These are phyloP conservation scores for Aspergillus ruber DNA, from an alignment of 2,329 filamentous ascomycete species.

Conservation along the genomic window DNA sequence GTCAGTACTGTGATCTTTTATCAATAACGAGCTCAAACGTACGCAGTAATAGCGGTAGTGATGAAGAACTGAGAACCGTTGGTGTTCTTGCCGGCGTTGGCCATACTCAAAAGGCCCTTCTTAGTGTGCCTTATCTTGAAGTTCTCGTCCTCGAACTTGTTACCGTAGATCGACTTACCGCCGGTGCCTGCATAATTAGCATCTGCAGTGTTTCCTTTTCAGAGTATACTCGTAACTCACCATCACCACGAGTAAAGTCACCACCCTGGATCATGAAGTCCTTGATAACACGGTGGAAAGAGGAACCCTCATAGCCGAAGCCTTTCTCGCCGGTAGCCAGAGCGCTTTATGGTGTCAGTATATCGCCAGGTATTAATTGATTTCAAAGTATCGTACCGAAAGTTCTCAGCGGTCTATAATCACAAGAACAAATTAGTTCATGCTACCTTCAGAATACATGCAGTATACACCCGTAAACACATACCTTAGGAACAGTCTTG, in stretches of 20 bases:
- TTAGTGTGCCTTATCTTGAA: slow-evolving; percentile 65
- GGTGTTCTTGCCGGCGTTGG: slow-evolving; percentile 59
- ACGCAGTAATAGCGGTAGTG: slow-evolving; percentile 54
- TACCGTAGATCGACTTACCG: slow-evolving; percentile 62
- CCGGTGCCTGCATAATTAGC: slow-evolving; percentile 47
- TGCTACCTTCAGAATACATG: background rate
- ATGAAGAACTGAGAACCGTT: slow-evolving; percentile 65
- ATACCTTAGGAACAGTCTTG: slow-evolving; percentile 60
- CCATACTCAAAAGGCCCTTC: slow-evolving; percentile 59
- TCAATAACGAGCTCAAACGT: slow-evolving; percentile 10
- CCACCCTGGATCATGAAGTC: slow-evolving; percentile 66
- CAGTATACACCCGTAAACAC: slow-evolving; percentile 5
- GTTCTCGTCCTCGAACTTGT: slow-evolving; percentile 64
- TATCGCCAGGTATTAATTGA: slow-evolving; percentile 1
- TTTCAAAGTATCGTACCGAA: slow-evolving; percentile 41
- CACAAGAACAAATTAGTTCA: slow-evolving; percentile 8
- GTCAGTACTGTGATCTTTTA: slow-evolving; percentile 3
- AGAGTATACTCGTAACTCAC: slow-evolving; percentile 18
- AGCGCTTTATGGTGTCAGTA: slow-evolving; percentile 33
- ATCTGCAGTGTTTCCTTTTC: background rate
- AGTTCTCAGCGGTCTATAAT: slow-evolving; percentile 58
- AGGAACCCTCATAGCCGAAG: slow-evolving; percentile 60
- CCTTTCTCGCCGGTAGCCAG: slow-evolving; percentile 62
- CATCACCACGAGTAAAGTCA: slow-evolving; percentile 60
- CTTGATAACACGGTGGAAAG: slow-evolving; percentile 66